Conservation (phyloP, 228 moss, liverwort and hornwort species). For the Sphagnum fallax region DNA sequence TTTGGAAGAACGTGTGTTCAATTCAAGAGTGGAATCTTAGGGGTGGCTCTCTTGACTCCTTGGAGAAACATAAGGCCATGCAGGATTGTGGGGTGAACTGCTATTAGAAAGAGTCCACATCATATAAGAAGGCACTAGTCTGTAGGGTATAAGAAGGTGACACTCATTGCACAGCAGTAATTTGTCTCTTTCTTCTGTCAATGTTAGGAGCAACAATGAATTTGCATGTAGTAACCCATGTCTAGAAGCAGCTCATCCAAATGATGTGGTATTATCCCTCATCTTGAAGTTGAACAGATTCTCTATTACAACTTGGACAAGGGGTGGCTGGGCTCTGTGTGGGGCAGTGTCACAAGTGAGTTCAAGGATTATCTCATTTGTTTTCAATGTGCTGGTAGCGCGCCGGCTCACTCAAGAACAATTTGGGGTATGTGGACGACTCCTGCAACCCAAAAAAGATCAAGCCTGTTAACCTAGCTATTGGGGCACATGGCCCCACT, state of each 20-base stretch:
- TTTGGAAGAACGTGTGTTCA: not conserved
- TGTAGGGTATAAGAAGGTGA: no score
- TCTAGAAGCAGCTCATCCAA: no score
- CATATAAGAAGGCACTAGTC: no score
- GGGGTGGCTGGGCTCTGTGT: not conserved
- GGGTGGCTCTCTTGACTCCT: not conserved
- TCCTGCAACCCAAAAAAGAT: not conserved
- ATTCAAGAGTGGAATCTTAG: not conserved
- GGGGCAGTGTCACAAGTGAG: constrained; percentile 64
- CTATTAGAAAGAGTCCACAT: no score
- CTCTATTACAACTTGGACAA: no score
- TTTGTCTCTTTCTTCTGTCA: no score
- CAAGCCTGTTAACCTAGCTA: not conserved
- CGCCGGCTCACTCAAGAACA: constrained; percentile 75
- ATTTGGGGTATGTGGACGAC: constrained; percentile 49
- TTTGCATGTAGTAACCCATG: no score
- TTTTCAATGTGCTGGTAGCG: constrained; percentile 69
- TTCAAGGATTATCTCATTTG: constrained; percentile 61
- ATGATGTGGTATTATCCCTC: no score
- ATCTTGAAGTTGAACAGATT: no score
- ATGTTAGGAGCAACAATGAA: no score
- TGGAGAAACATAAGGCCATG: not conserved
- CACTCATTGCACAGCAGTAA: no score
- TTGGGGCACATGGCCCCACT: not conserved
- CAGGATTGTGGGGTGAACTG: no score